Conservation (phyloP, 345 rosid genomes). For the Passiflora organensis region DNA sequence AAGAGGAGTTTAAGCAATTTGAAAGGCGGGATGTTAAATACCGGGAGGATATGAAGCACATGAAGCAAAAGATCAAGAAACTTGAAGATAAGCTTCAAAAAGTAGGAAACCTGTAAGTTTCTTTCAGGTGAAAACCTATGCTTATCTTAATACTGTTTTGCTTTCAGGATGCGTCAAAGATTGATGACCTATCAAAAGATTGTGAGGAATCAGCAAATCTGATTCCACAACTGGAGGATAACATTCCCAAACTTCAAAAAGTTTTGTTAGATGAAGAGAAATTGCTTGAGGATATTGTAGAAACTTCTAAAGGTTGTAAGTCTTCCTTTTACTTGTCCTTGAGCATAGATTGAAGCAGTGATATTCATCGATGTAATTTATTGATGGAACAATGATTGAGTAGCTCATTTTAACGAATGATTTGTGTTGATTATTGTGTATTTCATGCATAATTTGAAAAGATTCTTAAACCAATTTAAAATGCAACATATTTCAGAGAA, state of each 20-base stretch:
- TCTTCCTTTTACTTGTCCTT: not conserved
- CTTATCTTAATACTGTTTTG: constrained; percentile 23
- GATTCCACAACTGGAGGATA: constrained; percentile 78
- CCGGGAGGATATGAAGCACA: constrained; percentile 85
- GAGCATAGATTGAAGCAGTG: too few relatives aligned
- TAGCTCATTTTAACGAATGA: too few relatives aligned
- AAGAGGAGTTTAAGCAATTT: constrained; percentile 91
- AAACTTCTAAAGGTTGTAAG: constrained; percentile 64
- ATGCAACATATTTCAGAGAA: too few relatives aligned
- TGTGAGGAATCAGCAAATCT: constrained; percentile 50
- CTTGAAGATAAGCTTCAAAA: constrained; percentile 80
- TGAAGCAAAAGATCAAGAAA: constrained; percentile 92
- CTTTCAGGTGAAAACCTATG: constrained; percentile 6
- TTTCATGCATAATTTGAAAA: too few relatives aligned
- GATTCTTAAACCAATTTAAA: too few relatives aligned
- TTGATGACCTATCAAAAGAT: constrained; percentile 56
- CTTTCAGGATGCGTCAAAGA: constrained; percentile 66
- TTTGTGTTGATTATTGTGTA: too few relatives aligned
- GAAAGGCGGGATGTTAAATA: constrained; percentile 93
- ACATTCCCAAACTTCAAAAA: constrained; percentile 67
- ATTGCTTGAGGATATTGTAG: constrained; percentile 64
- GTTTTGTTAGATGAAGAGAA: constrained; percentile 66
- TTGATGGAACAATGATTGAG: too few relatives aligned
- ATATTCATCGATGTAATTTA: too few relatives aligned
- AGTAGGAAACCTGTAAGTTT: constrained; percentile 36